These are phyloP conservation scores for Trichosanthes truncata DNA, from an alignment of 306 rosid genomes.

Conservation along the genomic window DNA sequence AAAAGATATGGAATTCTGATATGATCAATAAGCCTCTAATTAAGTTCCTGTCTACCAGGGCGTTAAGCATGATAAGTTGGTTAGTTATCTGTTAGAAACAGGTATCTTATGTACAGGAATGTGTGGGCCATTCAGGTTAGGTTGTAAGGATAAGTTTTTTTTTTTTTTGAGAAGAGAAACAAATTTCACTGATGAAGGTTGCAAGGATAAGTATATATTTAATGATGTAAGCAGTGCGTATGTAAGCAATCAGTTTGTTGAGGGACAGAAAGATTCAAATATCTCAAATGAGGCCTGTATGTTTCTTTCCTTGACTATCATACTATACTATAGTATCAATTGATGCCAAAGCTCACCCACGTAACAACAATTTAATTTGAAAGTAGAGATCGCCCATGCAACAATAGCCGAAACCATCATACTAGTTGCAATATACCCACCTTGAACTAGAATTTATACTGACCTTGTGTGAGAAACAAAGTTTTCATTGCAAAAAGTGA, in stretches of 20 bases:
- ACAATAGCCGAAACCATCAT: neutral
- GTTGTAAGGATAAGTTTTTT: neutral
- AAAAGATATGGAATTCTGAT: neutral
- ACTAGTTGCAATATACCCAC: neutral
- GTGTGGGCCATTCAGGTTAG: neutral
- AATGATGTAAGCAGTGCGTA: no score
- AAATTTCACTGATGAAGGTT: no score
- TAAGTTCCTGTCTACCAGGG: neutral
- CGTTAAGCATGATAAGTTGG: neutral
- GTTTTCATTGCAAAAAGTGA: neutral
- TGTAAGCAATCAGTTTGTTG: neutral
- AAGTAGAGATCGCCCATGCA: neutral
- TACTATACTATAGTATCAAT: neutral
- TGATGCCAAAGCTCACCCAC: neutral
- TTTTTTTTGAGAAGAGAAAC: no score
- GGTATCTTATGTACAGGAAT: neutral
- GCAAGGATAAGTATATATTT: neutral
- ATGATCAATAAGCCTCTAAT: neutral
- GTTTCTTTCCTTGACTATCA: neutral
- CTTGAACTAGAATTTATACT: neutral
- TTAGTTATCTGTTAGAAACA: neutral
- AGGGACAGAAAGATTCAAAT: neutral
- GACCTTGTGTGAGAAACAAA: neutral
- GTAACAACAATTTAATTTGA: neutral
- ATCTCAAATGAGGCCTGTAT: neutral